phyloP scores from a whole-genome alignment of 176 grass and related monocot genomes.

The Lolium perenne region DNA sequence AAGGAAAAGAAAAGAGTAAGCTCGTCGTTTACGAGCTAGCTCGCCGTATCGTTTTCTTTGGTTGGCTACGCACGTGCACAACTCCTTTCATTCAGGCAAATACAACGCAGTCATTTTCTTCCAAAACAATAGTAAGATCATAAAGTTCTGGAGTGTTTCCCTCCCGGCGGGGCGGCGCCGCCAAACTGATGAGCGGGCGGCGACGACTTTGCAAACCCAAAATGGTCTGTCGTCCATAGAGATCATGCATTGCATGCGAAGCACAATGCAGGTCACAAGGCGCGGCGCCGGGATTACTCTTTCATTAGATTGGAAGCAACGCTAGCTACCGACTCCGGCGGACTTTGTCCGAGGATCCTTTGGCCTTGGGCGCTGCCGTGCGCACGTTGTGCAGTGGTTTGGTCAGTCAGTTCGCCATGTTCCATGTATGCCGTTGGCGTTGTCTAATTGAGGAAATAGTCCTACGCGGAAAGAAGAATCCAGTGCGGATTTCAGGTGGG shows the following conservation, averaged over 20 bases:
- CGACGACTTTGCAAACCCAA: neutral
- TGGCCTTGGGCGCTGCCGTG: too few species aligned
- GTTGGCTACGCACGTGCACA: too few species aligned
- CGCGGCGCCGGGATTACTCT: neutral
- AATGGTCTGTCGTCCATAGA: neutral
- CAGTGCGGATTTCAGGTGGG: neutral
- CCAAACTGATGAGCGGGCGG: neutral
- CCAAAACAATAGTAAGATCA: neutral
- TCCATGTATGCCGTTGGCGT: neutral
- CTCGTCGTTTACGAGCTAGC: too few species aligned
- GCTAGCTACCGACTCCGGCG: neutral
- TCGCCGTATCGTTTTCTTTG: too few species aligned
- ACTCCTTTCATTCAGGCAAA: neutral
- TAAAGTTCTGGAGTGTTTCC: neutral
- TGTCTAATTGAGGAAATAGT: neutral
- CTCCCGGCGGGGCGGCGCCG: neutral
- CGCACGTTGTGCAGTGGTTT: neutral
- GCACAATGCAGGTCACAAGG: neutral
- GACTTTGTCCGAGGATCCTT: too few species aligned
- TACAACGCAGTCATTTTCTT: neutral
- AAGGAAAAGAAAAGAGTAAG: too few species aligned
- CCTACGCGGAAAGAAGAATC: neutral
- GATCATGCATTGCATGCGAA: constrained; percentile 1
- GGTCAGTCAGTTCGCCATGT: neutral
- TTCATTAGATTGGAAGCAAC: neutral